Evolutionary conservation across 805 yeast genomes (phyloP).

Genomic region (Ogataea methanolica): DNA sequence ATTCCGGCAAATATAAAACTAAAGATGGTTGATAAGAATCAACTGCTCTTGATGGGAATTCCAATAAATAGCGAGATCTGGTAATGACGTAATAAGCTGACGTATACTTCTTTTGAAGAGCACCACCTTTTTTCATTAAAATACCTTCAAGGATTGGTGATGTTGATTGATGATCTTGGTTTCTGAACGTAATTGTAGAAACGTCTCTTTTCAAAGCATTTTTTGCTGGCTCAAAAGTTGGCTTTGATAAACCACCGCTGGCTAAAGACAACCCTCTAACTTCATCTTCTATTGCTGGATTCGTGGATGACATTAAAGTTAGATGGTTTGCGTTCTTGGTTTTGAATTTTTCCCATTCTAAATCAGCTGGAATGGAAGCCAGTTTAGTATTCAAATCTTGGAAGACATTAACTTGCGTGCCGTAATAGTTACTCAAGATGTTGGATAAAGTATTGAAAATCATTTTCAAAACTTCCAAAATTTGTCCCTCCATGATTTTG

Average conservation of each 20-base stretch:
- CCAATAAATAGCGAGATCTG: slow-evolving; percentile 39
- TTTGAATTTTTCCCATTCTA: slow-evolving; percentile 43
- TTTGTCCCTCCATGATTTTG: slow-evolving; percentile 38
- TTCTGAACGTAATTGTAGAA: slow-evolving; percentile 32
- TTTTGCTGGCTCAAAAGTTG: slow-evolving; percentile 6
- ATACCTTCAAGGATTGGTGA: slow-evolving; percentile 45
- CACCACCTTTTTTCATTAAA: slow-evolving; percentile 40
- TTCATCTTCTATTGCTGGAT: slow-evolving; percentile 5
- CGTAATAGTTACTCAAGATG: slow-evolving; percentile 28
- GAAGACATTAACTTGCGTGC: slow-evolving; percentile 26
- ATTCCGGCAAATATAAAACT: slow-evolving; percentile 43
- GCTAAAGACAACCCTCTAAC: not conserved
- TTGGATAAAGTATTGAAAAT: slow-evolving; percentile 28
- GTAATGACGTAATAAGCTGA: slow-evolving; percentile 46
- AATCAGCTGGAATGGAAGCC: slow-evolving; percentile 30
- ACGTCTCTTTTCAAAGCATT: slow-evolving; percentile 32
- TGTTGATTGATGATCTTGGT: slow-evolving; percentile 36
- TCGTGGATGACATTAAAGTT: slow-evolving; percentile 23
- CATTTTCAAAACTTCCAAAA: slow-evolving; percentile 37
- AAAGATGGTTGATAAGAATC: slow-evolving; percentile 42
- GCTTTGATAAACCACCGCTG: slow-evolving; percentile 2
- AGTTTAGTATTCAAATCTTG: slow-evolving; percentile 29
- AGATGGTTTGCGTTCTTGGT: slow-evolving; percentile 29
- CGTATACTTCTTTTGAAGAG: slow-evolving; percentile 36
- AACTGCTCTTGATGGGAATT: slow-evolving; percentile 40